Base-by-base conservation (phyloP, 768 basidiomycete species). In the Hortiboletus campestris region DNA sequence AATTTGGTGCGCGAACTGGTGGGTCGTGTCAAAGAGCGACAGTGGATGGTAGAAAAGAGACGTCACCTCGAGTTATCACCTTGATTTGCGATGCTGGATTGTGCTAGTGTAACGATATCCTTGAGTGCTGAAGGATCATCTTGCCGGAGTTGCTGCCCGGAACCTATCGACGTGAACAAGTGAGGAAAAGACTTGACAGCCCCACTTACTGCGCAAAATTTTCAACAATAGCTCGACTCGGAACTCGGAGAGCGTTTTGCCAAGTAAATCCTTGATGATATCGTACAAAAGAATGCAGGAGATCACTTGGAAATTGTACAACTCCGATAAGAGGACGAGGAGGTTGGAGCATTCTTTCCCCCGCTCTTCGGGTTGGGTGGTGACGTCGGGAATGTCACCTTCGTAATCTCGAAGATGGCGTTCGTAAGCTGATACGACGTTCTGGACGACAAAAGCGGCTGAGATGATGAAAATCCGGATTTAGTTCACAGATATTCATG, bases 251-350 rank as follows among this genome's bases (percentile, higher is more conserved):
- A 96, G 72, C 3, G 83, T 76, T 6, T 75, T 75, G 1, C 80
- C 74, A 45, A 98, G 76, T 44, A 98, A 79, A 14, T 79, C 77
- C 9, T 89, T 85, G 60, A 98, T 86, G 46, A 98, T 70, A 66
- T 98, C 97, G 72, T 94, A 98, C 45, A 98, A 75, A n/a, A 98
- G 78, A 12, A 88, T 74, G 53, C 86, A 92, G 3, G 91, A 91
- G 50, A 98, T 82, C 22, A 98, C 91, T 73, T 94, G 91, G 67
- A 98, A 94, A 68, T 98, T 98, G 76, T 98, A 98, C 19, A 99
- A 75, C 67, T 98, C 94, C 2, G 93, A 90, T 20, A 98, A 73
- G 22, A 98, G 80, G 1, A 91, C 83, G 40, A 96, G 80, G 34
- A 99, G 74, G 68, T 99, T 98, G 11, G 89, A 85, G 60, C 86